Evolutionary conservation across 139 green algal species (phyloP).

Genomic region (Chlamydomonas sp.): DNA sequence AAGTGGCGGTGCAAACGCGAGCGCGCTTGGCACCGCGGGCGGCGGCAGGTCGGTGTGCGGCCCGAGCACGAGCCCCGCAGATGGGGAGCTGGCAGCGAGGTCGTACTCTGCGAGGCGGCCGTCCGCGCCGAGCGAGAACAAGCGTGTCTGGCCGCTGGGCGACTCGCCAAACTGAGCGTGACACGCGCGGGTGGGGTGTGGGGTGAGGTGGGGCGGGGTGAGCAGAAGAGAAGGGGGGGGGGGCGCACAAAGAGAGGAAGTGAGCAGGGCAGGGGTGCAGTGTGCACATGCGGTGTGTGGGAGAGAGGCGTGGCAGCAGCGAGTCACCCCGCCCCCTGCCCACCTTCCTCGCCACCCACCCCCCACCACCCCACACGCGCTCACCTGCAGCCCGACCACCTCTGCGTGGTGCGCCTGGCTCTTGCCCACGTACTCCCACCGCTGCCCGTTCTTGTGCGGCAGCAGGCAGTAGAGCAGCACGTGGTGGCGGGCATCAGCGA

Average conservation of each 20-base stretch:
- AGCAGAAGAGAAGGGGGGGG: background rate
- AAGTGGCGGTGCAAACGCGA: slow-evolving; percentile 58
- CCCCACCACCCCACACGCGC: too few relatives aligned
- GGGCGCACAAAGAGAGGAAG: background rate
- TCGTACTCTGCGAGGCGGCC: slow-evolving; percentile 58
- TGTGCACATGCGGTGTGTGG: background rate
- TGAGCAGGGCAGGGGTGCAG: background rate
- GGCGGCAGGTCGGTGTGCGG: slow-evolving; percentile 23
- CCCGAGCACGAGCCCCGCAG: slow-evolving; percentile 29
- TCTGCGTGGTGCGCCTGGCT: slow-evolving; percentile 38
- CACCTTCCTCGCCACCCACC: background rate
- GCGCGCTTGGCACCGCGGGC: slow-evolving; percentile 30
- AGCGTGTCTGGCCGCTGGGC: slow-evolving; percentile 42
- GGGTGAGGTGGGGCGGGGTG: background rate
- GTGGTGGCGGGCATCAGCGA: slow-evolving; percentile 29
- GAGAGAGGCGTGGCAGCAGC: background rate
- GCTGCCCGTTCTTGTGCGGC: slow-evolving; percentile 42
- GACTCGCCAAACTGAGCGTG: slow-evolving; percentile 54
- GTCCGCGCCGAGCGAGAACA: slow-evolving; percentile 64
- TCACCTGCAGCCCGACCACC: too few relatives aligned
- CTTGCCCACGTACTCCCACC: slow-evolving; percentile 64
- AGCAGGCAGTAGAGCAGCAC: slow-evolving; percentile 47
- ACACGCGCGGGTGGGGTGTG: slow-evolving; percentile 28
- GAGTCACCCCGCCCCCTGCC: background rate
- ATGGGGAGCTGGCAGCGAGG: slow-evolving; percentile 25